Evolutionary conservation across 106 monocot genomes (phyloP), one percentile per base, ranked within the genome.

Genomic region (Allium cepa): DNA sequence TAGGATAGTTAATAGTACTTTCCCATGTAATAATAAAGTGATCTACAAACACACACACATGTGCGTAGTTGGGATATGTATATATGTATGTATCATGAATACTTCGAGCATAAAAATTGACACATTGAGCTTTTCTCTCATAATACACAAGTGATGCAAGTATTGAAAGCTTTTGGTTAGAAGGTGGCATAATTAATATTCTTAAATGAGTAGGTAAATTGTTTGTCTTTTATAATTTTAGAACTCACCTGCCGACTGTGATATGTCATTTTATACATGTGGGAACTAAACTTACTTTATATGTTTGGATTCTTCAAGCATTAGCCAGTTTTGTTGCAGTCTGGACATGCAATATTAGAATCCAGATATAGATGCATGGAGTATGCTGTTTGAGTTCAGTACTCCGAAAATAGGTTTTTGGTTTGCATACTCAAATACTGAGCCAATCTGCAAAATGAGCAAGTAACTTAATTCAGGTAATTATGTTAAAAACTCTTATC

Each of bases 371-470:
- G 95, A 91, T 17, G 88, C 82, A 68, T 96, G 91, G 28, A 96
- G 88, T 3, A 82, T 17, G 56, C 88, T 96, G 62, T 96, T 91
- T 2, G 91, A 75, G 47, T 70, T 73, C 53, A 96, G 4, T 46
- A 96, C 18, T 3, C 95, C 95, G 82, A 96, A 96, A 9, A 96
- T 84, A 26, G 95, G 95, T 12, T 76, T 88, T 73, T 96, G 76
- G 63, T 91, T 96, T 26, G 68, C 72, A 59, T 91, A 96, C 66
- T 96, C 91, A 59, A 96, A 91, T 17, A 86, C 69, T 3, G 95
- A 96, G 18, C 95, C 95, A 50, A 96, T 71, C 95, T 91, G 88
- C 18, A 62, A 48, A 14, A 57, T 45, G 57, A 46, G 11, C 4
- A 3, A 5, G 36, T 36, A 36, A 36, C 36, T 36, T 36, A 36